Percentiles rank a stretch among this genome's conserved stretches.
Conservation (phyloP, 805 yeast species). For the Sugiyamaella americana region DNA sequence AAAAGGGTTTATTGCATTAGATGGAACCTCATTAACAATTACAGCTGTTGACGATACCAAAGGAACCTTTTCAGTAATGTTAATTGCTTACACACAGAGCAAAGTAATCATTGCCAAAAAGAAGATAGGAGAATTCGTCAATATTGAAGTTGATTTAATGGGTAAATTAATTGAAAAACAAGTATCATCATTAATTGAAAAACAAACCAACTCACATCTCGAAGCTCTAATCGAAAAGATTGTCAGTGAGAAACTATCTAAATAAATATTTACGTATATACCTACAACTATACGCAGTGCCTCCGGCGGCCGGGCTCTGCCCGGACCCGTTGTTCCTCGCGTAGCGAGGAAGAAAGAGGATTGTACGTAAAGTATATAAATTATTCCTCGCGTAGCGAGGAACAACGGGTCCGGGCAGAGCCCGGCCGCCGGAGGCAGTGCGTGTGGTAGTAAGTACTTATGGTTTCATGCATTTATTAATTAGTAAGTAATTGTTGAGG, state of each 20-base stretch:
- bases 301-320: background rate
- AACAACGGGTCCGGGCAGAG: background rate
- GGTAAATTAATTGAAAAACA: slow-evolving; percentile 91
- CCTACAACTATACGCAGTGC: background rate
- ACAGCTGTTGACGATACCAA: slow-evolving; percentile 62
- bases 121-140: slow-evolving; percentile 57
- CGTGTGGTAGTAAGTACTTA: no score
- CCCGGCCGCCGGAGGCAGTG: background rate
- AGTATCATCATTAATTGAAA: slow-evolving; percentile 52
- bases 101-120: slow-evolving; percentile 71
- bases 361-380: no score
- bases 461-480: no score
- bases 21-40: slow-evolving; percentile 89
- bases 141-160: slow-evolving; percentile 90
- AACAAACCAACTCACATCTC: slow-evolving; percentile 44
- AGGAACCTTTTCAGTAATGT: slow-evolving; percentile 70
- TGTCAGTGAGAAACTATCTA: slow-evolving; percentile 40
- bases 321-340: background rate
- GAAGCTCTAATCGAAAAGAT: slow-evolving; percentile 43
- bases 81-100: slow-evolving; percentile 85
- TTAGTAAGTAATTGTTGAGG: background rate
- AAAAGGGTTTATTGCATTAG: slow-evolving; percentile 89
- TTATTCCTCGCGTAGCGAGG: no score
- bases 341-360: no score
- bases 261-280: slow-evolving; percentile 2